Evolutionary conservation across 2,329 filamentous ascomycete genomes (phyloP).

Genomic region (Aspergillus aculeatus): DNA sequence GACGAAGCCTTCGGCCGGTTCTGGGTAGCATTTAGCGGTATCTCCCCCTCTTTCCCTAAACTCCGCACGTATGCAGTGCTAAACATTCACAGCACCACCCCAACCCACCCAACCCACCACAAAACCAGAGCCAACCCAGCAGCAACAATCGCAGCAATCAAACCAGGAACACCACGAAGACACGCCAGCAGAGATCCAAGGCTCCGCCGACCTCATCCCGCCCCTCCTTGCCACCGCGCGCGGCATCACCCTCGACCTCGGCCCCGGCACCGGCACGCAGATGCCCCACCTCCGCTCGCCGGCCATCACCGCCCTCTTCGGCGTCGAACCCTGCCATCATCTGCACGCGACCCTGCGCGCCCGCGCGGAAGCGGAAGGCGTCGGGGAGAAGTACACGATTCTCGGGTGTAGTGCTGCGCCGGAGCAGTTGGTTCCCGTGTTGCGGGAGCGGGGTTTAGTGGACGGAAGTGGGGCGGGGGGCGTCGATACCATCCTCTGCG

Average conservation of each 20-base stretch:
- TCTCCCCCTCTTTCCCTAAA: background rate
- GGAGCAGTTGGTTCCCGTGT: background rate
- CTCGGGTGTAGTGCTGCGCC: background rate
- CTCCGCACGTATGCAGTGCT: too few species aligned
- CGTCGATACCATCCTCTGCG: slow-evolving; percentile 55
- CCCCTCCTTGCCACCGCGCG: slow-evolving; percentile 39
- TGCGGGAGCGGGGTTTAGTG: slow-evolving; percentile 26
- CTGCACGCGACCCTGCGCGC: slow-evolving; percentile 47
- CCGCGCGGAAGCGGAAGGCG: slow-evolving; percentile 40
- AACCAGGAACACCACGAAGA: slow-evolving; percentile 11
- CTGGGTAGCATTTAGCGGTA: slow-evolving; percentile 40
- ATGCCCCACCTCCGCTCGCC: slow-evolving; percentile 45
- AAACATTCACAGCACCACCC: background rate
- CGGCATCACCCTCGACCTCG: slow-evolving; percentile 49
- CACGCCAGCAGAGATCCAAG: background rate
- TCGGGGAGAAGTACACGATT: slow-evolving; percentile 21
- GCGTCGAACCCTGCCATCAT: slow-evolving; percentile 51
- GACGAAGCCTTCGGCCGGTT: slow-evolving; percentile 42
- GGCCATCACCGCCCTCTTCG: slow-evolving; percentile 51
- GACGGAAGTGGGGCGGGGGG: too few species aligned
- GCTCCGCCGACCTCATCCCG: slow-evolving; percentile 41
- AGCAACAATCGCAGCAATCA: background rate
- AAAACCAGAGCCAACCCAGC: background rate
- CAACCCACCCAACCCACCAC: background rate
- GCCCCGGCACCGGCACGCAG: slow-evolving; percentile 54